Evolutionary conservation across 2,329 filamentous ascomycete genomes (phyloP).

Genomic region (Pyricularia sp.): DNA sequence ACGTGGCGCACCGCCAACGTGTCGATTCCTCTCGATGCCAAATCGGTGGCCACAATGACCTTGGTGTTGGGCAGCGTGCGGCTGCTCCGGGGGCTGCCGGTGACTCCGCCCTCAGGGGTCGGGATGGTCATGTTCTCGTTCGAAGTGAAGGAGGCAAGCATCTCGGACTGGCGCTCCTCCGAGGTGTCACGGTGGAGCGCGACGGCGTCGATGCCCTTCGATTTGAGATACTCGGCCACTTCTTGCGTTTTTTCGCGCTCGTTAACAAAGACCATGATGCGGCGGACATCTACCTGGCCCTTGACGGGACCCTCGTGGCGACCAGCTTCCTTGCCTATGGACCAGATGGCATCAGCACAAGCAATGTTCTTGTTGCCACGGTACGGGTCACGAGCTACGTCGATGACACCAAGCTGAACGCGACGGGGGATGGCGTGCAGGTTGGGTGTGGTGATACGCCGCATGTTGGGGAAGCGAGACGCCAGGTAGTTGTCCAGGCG

Average conservation of each 20-base stretch:
- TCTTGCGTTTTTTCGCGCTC: constrained; percentile 47
- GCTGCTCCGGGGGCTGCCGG: constrained; percentile 4
- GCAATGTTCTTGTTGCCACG: constrained; percentile 86
- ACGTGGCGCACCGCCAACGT: constrained; percentile 86
- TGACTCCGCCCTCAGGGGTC: constrained; percentile 5
- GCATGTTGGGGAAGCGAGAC: constrained; percentile 71
- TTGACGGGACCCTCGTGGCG: constrained; percentile 46
- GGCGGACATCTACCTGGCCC: constrained; percentile 59
- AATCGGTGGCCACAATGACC: constrained; percentile 88
- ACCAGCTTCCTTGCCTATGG: constrained; percentile 69
- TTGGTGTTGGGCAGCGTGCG: constrained; percentile 66
- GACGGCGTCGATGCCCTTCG: constrained; percentile 82
- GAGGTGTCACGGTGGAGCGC: constrained; percentile 79
- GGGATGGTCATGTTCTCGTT: constrained; percentile 25
- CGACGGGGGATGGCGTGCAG: constrained; percentile 91
- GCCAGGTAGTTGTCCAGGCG: constrained; percentile 81
- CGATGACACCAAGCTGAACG: constrained; percentile 87
- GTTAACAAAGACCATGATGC: constrained; percentile 40
- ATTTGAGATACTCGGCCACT: constrained; percentile 66
- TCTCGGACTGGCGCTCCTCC: constrained; percentile 67
- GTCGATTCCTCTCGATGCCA: constrained; percentile 89
- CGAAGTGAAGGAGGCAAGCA: constrained; percentile 65
- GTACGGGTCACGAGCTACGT: constrained; percentile 88
- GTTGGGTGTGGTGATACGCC: constrained; percentile 85
- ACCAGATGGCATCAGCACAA: constrained; percentile 91